A percentile compares a stretch with the other conserved stretches of the same genome.
These are phyloP conservation scores for Leptomonas seymouri DNA, from an alignment of 208 protist species.

Conservation along the genomic window DNA sequence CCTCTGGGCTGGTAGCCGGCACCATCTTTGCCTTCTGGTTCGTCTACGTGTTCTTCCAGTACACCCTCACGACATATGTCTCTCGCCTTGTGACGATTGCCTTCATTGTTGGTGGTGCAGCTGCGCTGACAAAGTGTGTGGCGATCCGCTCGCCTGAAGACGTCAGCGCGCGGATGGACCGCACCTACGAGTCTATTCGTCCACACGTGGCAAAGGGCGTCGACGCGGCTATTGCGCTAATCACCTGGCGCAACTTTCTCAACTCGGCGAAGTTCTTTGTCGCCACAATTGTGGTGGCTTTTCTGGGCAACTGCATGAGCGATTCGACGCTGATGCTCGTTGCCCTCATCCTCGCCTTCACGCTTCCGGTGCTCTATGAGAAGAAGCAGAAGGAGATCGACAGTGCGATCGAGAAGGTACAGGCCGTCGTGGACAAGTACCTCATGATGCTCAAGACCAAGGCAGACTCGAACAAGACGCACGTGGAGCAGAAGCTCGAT, in stretches of 20 bases:
- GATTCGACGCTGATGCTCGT: constrained; percentile 62
- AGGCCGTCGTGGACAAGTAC: constrained; percentile 48
- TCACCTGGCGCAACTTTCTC: constrained; percentile 69
- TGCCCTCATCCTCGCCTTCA: constrained; percentile 48
- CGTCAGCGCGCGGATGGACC: constrained; percentile 50
- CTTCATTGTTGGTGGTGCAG: constrained; percentile 45
- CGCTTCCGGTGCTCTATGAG: constrained; percentile 64
- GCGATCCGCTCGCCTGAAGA: constrained; percentile 41
- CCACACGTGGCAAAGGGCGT: constrained; percentile 40
- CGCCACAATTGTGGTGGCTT: constrained; percentile 46
- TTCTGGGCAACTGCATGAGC: constrained; percentile 76
- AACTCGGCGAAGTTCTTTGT: constrained; percentile 55
- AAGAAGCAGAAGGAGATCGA: constrained; percentile 79
- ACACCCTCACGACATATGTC: constrained; percentile 80
- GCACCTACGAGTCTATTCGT: constrained; percentile 49
- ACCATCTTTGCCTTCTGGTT: constrained; percentile 48
- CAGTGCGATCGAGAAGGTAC: constrained; percentile 29
- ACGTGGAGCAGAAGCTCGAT: constrained; percentile 30
- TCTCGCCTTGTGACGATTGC: constrained; percentile 51
- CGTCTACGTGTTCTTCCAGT: constrained; percentile 67
- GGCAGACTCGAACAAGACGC: constrained; percentile 25
- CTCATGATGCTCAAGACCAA: constrained; percentile 43
- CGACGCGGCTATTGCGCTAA: constrained; percentile 32
- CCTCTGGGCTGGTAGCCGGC: constrained; percentile 46
- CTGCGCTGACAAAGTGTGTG: constrained; percentile 36